These are phyloP conservation scores for Colletotrichum tabaci DNA, from an alignment of 2,329 filamentous ascomycete species.

Conservation along the genomic window DNA sequence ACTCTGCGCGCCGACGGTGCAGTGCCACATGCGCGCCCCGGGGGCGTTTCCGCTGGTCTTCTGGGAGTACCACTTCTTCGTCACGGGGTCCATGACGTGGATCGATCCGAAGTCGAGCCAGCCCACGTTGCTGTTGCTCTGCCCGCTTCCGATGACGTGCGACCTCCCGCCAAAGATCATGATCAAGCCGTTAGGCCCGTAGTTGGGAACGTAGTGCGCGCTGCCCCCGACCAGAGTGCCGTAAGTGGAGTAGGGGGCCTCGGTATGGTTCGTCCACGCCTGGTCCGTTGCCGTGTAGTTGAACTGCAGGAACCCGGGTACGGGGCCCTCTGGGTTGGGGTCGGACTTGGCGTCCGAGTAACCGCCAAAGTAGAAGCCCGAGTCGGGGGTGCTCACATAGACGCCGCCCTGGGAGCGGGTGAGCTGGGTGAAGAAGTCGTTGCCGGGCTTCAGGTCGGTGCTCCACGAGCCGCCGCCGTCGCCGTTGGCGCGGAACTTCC, in stretches of 20 bases:
- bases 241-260: conserved; percentile 30
- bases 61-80: conserved; percentile 41
- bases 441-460: conserved; percentile 33
- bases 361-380: conserved; percentile 42
- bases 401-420: conserved; percentile 28
- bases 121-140: conserved; percentile 17
- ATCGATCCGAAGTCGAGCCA: conserved; percentile 38
- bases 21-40: conserved; percentile 32
- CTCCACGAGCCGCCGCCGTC: conserved; percentile 40
- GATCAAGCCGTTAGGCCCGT: conserved; percentile 39
- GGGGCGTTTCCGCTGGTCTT: conserved; percentile 39
- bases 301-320: conserved; percentile 35
- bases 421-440: conserved; percentile 27
- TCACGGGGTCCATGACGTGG: conserved; percentile 41
- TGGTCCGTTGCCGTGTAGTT: conserved; percentile 35
- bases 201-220: conserved; percentile 37
- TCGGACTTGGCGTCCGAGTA: conserved; percentile 22
- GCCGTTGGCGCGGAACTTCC: conserved; percentile 39
- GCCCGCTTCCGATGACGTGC: conserved; percentile 7
- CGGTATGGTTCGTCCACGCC: conserved; percentile 36
- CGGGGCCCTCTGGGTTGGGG: conserved; percentile 18
- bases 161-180: conserved; percentile 38
- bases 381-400: conserved; percentile 35
- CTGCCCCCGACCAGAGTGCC: conserved; percentile 30
- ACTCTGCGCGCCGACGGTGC: conserved; percentile 37